These are phyloP conservation scores for Aspergillus niger DNA, from an alignment of 2,329 filamentous ascomycete genomes.

Conservation along the genomic window DNA sequence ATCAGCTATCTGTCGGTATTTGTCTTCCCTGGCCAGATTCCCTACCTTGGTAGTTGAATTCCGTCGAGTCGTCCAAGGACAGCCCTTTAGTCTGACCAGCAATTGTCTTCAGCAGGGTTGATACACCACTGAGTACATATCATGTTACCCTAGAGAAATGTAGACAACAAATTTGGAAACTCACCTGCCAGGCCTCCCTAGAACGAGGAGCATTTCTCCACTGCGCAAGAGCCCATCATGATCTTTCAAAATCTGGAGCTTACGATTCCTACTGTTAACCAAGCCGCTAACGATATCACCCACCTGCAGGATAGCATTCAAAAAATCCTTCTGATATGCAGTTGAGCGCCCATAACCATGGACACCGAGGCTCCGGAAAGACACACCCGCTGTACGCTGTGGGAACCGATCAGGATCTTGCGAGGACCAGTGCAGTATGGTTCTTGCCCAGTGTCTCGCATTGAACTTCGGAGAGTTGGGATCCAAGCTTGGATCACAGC, in stretches of 20 bases:
- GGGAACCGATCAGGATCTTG: slow-evolving; percentile 1
- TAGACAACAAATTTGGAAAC: background rate
- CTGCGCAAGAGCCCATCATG: slow-evolving; percentile 59
- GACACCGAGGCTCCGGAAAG: slow-evolving; percentile 43
- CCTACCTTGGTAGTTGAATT: slow-evolving; percentile 71
- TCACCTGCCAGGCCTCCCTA: slow-evolving; percentile 42
- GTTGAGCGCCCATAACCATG: slow-evolving; percentile 41
- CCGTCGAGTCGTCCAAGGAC: slow-evolving; percentile 64
- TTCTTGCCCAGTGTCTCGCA: slow-evolving; percentile 4
- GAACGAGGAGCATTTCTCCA: slow-evolving; percentile 53
- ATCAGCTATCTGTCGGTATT: background rate
- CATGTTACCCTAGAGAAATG: background rate
- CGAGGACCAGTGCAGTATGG: slow-evolving; percentile 1
- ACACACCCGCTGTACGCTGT: slow-evolving; percentile 31
- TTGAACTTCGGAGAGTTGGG: slow-evolving; percentile 8
- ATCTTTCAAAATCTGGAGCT: slow-evolving; percentile 57
- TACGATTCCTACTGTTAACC: background rate
- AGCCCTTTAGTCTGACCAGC: slow-evolving; percentile 78
- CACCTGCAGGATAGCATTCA: background rate
- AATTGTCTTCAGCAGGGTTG: slow-evolving; percentile 77
- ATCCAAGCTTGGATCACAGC: background rate
- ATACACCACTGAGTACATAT: slow-evolving; percentile 52
- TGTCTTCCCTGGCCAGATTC: background rate
- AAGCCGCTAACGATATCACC: background rate
- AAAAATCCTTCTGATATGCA: slow-evolving; percentile 33